These are phyloP conservation scores for Ustilago curta DNA, from an alignment of 1,284 basidiomycete genomes.

Conservation along the genomic window DNA sequence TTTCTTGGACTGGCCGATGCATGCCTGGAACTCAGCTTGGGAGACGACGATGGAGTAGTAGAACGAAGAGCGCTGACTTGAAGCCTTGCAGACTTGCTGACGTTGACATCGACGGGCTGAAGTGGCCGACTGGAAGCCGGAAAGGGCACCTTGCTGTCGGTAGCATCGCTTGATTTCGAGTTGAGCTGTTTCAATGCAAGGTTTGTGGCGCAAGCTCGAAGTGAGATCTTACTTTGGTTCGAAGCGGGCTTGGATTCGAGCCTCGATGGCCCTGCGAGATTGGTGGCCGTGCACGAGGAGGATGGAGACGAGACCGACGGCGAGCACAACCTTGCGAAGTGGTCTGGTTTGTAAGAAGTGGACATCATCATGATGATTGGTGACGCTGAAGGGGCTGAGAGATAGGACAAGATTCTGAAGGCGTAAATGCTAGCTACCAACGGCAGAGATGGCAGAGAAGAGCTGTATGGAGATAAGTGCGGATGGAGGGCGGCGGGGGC, in stretches of 20 bases:
- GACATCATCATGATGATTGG: slow-evolving; percentile 31
- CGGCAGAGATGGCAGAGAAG: too few relatives aligned
- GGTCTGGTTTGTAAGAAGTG: slow-evolving; percentile 1
- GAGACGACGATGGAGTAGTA: not conserved
- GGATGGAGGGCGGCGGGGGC: too few relatives aligned
- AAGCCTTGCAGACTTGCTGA: slow-evolving; percentile 18
- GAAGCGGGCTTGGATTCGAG: not conserved
- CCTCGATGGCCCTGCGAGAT: not conserved
- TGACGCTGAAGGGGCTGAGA: not conserved
- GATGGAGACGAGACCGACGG: not conserved
- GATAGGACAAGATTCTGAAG: not conserved
- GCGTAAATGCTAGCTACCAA: slow-evolving; percentile 2
- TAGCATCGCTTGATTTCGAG: not conserved
- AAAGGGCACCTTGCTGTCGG: not conserved
- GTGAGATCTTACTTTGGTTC: not conserved
- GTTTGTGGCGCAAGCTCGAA: not conserved
- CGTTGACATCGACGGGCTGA: slow-evolving; percentile 25
- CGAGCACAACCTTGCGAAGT: slow-evolving; percentile 3
- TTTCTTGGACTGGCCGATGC: slow-evolving; percentile 5
- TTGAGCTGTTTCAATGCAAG: slow-evolving; percentile 18
- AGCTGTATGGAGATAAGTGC: too few relatives aligned
- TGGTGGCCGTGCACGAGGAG: not conserved
- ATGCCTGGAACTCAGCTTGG: slow-evolving; percentile 12
- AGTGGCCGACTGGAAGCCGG: slow-evolving; percentile 11
- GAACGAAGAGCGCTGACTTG: slow-evolving; percentile 4